Percentiles rank a stretch among this genome's conserved stretches.
These are phyloP conservation scores for Trichocladium antarcticum DNA, from an alignment of 495 filamentous ascomycete species.

Conservation along the genomic window DNA sequence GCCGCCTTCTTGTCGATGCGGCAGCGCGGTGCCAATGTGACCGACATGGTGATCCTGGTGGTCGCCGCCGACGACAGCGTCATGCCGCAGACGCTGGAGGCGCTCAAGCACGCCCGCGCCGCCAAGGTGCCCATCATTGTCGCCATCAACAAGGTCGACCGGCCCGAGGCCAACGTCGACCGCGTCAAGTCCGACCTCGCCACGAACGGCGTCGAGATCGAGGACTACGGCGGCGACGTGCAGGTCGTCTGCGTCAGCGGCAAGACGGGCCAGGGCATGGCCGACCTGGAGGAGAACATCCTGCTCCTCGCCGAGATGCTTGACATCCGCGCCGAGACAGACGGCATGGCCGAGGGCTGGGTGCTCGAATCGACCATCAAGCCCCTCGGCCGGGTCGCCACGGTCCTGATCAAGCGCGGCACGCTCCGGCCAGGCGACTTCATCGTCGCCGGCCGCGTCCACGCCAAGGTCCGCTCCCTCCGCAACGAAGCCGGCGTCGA, in stretches of 20 bases:
- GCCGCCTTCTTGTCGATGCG: slow-evolving; percentile 94
- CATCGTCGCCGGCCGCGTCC: slow-evolving; percentile 77
- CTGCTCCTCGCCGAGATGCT: slow-evolving; percentile 75
- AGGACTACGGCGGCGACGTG: slow-evolving; percentile 91
- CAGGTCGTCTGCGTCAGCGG: slow-evolving; percentile 85
- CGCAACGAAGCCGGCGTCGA: slow-evolving; percentile 72
- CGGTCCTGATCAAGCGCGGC: slow-evolving; percentile 76
- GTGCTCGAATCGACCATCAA: slow-evolving; percentile 89
- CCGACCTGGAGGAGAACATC: slow-evolving; percentile 81
- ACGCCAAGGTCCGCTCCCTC: slow-evolving; percentile 70
- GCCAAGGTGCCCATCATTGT: slow-evolving; percentile 93
- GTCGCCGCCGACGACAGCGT: slow-evolving; percentile 97
- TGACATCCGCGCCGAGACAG: slow-evolving; percentile 70
- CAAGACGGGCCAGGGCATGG: slow-evolving; percentile 87
- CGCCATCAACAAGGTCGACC: slow-evolving; percentile 97
- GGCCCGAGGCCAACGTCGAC: slow-evolving; percentile 64
- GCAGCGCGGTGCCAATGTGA: slow-evolving; percentile 87
- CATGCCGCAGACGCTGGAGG: slow-evolving; percentile 93
- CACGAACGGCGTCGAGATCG: slow-evolving; percentile 75
- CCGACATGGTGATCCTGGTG: slow-evolving; percentile 92
- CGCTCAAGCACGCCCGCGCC: slow-evolving; percentile 84
- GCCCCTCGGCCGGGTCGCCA: slow-evolving; percentile 74
- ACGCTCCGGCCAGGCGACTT: slow-evolving; percentile 72
- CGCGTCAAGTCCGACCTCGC: slow-evolving; percentile 80
- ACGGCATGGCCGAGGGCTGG: slow-evolving; percentile 82